Conservation (phyloP, 176 grass and related monocot genomes). For the Stipa capillata region DNA sequence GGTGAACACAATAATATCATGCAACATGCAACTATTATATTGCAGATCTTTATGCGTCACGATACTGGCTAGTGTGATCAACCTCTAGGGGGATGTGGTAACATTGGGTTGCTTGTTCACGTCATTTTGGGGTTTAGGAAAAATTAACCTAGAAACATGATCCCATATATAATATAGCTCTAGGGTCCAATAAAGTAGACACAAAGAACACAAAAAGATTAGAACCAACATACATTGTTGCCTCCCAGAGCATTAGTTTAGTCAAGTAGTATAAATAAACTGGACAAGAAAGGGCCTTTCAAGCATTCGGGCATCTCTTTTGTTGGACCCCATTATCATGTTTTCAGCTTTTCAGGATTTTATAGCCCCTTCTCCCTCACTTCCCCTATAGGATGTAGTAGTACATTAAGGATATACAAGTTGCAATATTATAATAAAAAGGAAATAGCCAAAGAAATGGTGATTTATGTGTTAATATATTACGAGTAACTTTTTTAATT, state of each 20-base stretch:
- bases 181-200: conserved; percentile 24
- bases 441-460: background rate
- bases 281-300: conserved; percentile 40
- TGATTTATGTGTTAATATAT: background rate
- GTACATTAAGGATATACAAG: conserved; percentile 7
- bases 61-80: conserved; percentile 19
- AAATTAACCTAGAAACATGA: conserved; percentile 36
- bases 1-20: conserved; percentile 30
- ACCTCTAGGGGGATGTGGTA: conserved; percentile 18
- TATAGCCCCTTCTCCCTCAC: background rate
- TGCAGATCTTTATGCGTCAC: background rate
- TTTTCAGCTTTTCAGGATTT: conserved; percentile 30
- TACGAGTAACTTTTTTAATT: too few relatives aligned
- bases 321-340: conserved; percentile 40
- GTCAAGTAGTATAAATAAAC: conserved; percentile 9
- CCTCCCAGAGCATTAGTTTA: conserved; percentile 36
- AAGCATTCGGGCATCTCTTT: conserved; percentile 38
- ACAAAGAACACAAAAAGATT: conserved; percentile 27
- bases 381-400: conserved; percentile 3
- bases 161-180: conserved; percentile 26
- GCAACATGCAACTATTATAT: conserved; percentile 22
- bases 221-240: conserved; percentile 23
- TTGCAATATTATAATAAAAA: background rate
- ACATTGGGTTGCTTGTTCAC: conserved; percentile 33
- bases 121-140: conserved; percentile 13